Evolutionary conservation across 169 alveolate species (phyloP).

Genomic region (Plasmodium blacklocki): DNA sequence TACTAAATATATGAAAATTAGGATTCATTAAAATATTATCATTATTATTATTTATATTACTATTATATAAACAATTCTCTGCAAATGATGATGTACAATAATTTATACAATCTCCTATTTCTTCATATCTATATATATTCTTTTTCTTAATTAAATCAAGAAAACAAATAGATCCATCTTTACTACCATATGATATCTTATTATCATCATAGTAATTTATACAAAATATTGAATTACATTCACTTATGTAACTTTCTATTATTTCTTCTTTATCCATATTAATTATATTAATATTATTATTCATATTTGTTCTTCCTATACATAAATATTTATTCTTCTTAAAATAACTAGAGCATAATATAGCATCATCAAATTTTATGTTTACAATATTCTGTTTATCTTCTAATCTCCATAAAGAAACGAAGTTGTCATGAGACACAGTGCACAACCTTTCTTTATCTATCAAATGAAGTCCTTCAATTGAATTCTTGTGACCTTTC

Average conservation of each 20-base stretch:
- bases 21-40: background rate
- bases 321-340: constrained; percentile 10
- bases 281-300: constrained; percentile 41
- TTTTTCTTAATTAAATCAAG: constrained; percentile 47
- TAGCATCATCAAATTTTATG: constrained; percentile 31
- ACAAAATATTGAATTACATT: constrained; percentile 61
- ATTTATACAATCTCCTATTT: constrained; percentile 35
- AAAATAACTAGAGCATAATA: constrained; percentile 49
- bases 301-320: constrained; percentile 41
- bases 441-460: constrained; percentile 23
- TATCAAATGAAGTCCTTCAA: constrained; percentile 56
- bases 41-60: no score
- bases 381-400: constrained; percentile 20
- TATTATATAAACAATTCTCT: background rate
- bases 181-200: constrained; percentile 58
- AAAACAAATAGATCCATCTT: constrained; percentile 61
- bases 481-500: constrained; percentile 55
- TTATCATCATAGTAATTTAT: constrained; percentile 47
- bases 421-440: constrained; percentile 38
- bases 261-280: constrained; percentile 29
- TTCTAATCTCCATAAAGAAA: constrained; percentile 30
- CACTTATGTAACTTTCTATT: constrained; percentile 7
- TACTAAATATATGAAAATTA: constrained; percentile 51
- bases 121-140: constrained; percentile 57
- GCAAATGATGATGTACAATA: constrained; percentile 10